Base-by-base conservation (phyloP, 345 rosid species). In the Linum tenue region DNA sequence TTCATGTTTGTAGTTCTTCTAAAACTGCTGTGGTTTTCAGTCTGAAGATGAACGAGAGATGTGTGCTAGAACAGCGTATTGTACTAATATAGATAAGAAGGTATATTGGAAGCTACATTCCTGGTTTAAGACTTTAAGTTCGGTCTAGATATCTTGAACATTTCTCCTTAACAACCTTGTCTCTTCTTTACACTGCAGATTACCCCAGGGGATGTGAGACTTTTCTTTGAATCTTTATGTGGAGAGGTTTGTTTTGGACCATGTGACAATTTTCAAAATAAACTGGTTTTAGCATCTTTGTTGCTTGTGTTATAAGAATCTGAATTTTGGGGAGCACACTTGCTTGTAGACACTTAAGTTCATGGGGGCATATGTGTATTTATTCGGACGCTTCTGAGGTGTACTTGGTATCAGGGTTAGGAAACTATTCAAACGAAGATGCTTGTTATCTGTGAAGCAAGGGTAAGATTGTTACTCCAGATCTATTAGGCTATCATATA, bases 1-100 rank as follows among this genome's bases (percentile, higher is more conserved):
- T 41, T 41, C 44, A 7, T 48, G 8, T 73, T 38, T 55, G n/a
- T 60, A 51, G 64, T 63, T 66, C 58, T 70, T 55, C 17, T 65
- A 59, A 63, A 51, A n/a, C 48, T 69, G 40, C 56, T 37, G 36
- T 69, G 72, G 60, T n/a, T n/a, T 81, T 55, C 75, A 95, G 99
- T 89, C 92, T 48, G 96, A 87, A 70, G 96, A 95, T 77, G 99
- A 95, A 72, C 94, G 97, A 0, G 99, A 95, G 83, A 91, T 89
- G 96, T 95, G 99, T 72, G 71, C 96, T 39, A 91, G 99, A 76
- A 95, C 99, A 73, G 81, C 91, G 67, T 95, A 95, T 69, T 91
- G 97, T 67, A 83, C 99, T 69, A 95, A 95, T 85, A 86, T 95
- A 66, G 99, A 95, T 85, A 87, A 84, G 75, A 83, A 82, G 97